These are phyloP conservation scores for Rhodomyrtus psidioides DNA, from an alignment of 441 rosid genomes.

Conservation along the genomic window DNA sequence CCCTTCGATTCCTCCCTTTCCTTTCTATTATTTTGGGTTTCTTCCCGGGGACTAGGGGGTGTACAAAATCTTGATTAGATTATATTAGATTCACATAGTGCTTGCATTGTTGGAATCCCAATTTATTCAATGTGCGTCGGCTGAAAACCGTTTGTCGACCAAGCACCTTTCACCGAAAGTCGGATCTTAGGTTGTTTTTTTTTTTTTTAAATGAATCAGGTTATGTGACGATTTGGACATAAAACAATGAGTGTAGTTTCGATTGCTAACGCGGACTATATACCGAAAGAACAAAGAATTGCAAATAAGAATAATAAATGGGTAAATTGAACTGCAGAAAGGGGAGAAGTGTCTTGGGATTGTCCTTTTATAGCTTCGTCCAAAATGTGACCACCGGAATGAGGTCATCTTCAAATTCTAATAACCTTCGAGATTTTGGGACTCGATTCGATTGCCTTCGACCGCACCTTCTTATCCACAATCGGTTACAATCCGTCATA, in stretches of 20 bases:
- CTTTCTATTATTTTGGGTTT: too few species aligned
- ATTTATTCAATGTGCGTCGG: too few species aligned
- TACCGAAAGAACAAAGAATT: background rate
- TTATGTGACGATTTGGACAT: background rate
- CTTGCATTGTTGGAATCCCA: too few species aligned
- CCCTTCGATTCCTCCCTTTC: background rate
- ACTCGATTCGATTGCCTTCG: too few species aligned
- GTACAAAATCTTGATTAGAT: too few species aligned
- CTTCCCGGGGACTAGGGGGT: too few species aligned
- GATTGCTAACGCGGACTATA: background rate
- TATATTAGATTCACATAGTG: too few species aligned
- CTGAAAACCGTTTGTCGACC: background rate
- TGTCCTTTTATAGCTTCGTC: accelerated
- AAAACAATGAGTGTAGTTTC: background rate
- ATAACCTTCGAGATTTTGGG: too few species aligned
- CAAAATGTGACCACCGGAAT: background rate
- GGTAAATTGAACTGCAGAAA: accelerated
- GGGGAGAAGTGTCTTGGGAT: accelerated
- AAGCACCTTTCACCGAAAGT: background rate
- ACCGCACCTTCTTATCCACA: background rate
- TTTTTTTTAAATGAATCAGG: background rate
- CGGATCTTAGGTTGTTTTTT: background rate
- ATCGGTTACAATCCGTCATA: accelerated
- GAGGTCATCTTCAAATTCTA: too few species aligned
- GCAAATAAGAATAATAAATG: background rate